Evolutionary conservation across 1,139 yeast genomes (phyloP).

Genomic region (Pichia sp.): DNA sequence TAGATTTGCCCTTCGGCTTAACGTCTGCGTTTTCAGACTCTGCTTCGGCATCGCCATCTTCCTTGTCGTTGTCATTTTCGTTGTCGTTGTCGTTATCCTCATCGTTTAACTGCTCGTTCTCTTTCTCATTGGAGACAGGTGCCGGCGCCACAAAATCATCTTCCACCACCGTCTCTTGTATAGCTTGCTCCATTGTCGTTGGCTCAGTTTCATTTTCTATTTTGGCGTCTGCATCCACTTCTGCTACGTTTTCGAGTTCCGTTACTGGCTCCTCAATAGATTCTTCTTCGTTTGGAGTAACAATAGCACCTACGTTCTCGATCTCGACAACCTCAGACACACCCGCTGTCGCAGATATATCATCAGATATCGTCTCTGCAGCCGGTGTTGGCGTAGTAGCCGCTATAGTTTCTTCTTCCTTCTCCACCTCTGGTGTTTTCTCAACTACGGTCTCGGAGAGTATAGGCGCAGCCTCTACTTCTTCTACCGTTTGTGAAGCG

Average conservation of each 20-base stretch:
- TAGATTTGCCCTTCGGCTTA: constrained; percentile 13
- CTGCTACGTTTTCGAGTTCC: constrained; percentile 8
- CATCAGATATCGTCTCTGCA: constrained; percentile 3
- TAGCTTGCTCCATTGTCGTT: not conserved
- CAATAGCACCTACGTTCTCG: too few species aligned
- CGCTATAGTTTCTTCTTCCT: constrained; percentile 4
- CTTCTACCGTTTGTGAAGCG: constrained; percentile 6
- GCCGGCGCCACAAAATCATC: not conserved
- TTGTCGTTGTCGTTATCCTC: not conserved
- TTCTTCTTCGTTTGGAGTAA: not conserved
- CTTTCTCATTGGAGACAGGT: not conserved
- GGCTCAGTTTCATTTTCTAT: not conserved
- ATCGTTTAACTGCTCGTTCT: not conserved
- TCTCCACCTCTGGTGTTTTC: constrained; percentile 5
- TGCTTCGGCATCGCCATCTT: not conserved
- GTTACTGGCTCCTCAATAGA: constrained; percentile 3
- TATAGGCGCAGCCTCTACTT: constrained; percentile 4
- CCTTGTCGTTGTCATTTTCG: not conserved
- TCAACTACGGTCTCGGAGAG: constrained; percentile 2
- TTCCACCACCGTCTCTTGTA: not conserved
- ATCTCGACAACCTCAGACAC: too few species aligned
- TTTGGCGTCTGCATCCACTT: not conserved
- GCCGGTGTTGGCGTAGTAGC: constrained; percentile 7
- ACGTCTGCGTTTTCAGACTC: not conserved
- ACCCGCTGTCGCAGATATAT: not conserved